These are phyloP conservation scores for Xylaria sp. DNA, from an alignment of 2,329 filamentous ascomycete genomes.

Conservation along the genomic window DNA sequence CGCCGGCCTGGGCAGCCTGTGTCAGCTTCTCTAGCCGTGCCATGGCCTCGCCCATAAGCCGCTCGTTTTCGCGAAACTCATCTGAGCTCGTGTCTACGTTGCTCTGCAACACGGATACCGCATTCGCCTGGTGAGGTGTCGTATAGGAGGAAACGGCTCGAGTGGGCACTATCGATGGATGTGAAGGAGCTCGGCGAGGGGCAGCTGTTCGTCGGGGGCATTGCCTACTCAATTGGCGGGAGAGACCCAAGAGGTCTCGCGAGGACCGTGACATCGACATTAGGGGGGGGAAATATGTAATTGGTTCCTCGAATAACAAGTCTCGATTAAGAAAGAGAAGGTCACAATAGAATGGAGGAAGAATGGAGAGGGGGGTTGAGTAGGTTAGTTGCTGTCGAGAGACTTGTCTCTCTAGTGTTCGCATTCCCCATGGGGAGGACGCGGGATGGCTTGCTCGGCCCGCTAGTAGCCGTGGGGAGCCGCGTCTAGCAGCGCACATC, in stretches of 20 bases:
- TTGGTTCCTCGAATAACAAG: neutral
- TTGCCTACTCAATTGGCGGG: constrained; percentile 49
- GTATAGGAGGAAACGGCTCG: constrained; percentile 74
- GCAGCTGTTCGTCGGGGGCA: constrained; percentile 39
- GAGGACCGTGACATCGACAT: constrained; percentile 58
- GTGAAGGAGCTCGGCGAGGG: constrained; percentile 36
- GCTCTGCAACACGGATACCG: constrained; percentile 80
- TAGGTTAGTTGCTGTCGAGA: neutral
- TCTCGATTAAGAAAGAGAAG: constrained; percentile 6
- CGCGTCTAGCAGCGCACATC: constrained; percentile 12
- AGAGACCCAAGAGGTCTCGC: constrained; percentile 51
- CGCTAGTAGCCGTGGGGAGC: constrained; percentile 28
- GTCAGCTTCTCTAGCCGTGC: constrained; percentile 73
- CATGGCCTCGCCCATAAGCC: constrained; percentile 77
- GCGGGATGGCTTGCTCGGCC: constrained; percentile 16
- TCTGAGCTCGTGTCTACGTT: constrained; percentile 76
- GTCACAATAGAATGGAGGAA: constrained; percentile 30
- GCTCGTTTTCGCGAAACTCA: constrained; percentile 81
- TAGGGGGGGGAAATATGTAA: constrained; percentile 25
- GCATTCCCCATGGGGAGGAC: constrained; percentile 2
- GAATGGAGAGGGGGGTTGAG: constrained; percentile 16
- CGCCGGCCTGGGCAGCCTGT: constrained; percentile 73
- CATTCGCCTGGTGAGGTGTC: constrained; percentile 78
- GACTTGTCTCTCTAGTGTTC: constrained; percentile 35
- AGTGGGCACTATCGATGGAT: constrained; percentile 27